Percentiles rank a stretch among this genome's conserved stretches.
Conservation (phyloP, 129 eudicot genomes). For the Solidago caesia region DNA sequence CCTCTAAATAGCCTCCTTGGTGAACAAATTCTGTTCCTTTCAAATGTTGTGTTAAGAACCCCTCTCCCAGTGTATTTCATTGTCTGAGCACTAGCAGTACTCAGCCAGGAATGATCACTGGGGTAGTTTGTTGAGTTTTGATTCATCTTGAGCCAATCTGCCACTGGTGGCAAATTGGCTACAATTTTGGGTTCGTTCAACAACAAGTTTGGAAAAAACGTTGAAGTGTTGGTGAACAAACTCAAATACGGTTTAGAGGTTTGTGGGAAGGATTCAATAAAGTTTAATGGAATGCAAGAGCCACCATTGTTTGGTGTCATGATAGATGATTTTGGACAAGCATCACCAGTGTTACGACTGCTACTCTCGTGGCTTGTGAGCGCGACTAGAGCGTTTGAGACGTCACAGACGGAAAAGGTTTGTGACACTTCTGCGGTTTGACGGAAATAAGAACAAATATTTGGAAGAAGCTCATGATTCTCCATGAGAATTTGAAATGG, state of each 20-base stretch:
- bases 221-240: slow-evolving; percentile 1
- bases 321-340: slow-evolving; percentile 4
- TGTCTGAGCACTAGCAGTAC: slow-evolving; percentile 43
- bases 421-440: slow-evolving; percentile 24
- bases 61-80: slow-evolving; percentile 48
- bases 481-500: slow-evolving; percentile 43
- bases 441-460: slow-evolving; percentile 32
- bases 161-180: slow-evolving; percentile 19
- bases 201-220: slow-evolving; percentile 27
- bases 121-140: slow-evolving; percentile 24
- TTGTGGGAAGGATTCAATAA: slow-evolving; percentile 44
- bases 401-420: slow-evolving; percentile 19
- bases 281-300: slow-evolving; percentile 36
- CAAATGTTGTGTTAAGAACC: not conserved
- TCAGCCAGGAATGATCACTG: slow-evolving; percentile 35
- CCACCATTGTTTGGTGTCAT: slow-evolving; percentile 18
- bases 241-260: slow-evolving; percentile 10
- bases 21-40: slow-evolving; percentile 22
- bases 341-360: not conserved
- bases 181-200: slow-evolving; percentile 34
- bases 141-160: slow-evolving; percentile 38
- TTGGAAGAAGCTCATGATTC: slow-evolving; percentile 41
- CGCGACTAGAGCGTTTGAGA: slow-evolving; percentile 17
- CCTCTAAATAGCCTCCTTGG: slow-evolving; percentile 68
- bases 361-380: not conserved